phyloP scores from a whole-genome alignment of 2,329 filamentous ascomycete genomes.

The Gaeumannomyces sp. region DNA sequence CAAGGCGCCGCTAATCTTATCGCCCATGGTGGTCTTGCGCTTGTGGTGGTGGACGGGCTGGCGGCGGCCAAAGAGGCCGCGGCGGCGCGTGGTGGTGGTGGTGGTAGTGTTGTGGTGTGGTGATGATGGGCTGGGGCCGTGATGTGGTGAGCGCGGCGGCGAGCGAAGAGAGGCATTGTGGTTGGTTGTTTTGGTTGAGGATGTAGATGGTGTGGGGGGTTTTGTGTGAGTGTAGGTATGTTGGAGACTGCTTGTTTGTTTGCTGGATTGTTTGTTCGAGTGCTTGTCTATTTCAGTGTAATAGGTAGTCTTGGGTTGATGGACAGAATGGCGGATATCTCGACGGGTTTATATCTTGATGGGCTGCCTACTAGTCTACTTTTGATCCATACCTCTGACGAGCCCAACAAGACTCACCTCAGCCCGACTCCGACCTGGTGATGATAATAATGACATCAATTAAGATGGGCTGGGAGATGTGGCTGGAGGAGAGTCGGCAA shows the following conservation, averaged over 20 bases:
- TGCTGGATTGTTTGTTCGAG: slow-evolving; percentile 8
- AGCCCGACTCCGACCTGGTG: background rate
- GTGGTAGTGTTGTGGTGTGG: slow-evolving; percentile 10
- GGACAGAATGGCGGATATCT: background rate
- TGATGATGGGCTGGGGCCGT: slow-evolving; percentile 1
- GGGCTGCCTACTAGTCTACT: background rate
- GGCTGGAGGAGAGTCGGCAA: background rate
- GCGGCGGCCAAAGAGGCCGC: slow-evolving; percentile 9
- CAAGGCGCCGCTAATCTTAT: slow-evolving; percentile 73
- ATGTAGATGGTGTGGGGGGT: background rate
- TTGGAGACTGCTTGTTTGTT: background rate
- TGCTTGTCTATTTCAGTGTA: background rate
- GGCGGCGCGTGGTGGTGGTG: slow-evolving; percentile 7
- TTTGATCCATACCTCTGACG: background rate
- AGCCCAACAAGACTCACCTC: background rate
- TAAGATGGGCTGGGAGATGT: slow-evolving; percentile 3
- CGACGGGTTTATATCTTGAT: slow-evolving; percentile 6
- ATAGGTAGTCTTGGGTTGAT: too few species aligned
- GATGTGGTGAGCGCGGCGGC: slow-evolving; percentile 7
- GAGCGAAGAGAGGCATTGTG: slow-evolving; percentile 8
- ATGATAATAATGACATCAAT: slow-evolving; percentile 7
- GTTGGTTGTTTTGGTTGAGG: slow-evolving; percentile 3
- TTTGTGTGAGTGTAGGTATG: background rate
- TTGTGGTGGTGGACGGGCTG: slow-evolving; percentile 49
- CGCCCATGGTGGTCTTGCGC: slow-evolving; percentile 61